Evolutionary conservation across 2,329 filamentous ascomycete genomes (phyloP).

Genomic region (Metarhizium album): DNA sequence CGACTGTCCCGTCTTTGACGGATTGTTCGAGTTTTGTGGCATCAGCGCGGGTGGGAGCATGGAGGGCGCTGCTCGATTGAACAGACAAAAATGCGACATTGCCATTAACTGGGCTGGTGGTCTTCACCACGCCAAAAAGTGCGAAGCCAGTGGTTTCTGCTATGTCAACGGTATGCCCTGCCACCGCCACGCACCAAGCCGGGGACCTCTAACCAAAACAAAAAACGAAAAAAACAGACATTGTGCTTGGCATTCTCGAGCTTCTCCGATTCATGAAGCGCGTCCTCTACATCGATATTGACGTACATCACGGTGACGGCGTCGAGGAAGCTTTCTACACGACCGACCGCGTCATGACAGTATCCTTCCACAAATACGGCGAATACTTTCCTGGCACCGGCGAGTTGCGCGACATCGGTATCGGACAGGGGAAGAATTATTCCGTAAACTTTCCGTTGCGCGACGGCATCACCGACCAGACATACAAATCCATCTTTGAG

Average conservation of each 20-base stretch:
- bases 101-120: slow-evolving; percentile 98
- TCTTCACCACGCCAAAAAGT: slow-evolving; percentile 94
- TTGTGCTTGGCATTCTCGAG: slow-evolving; percentile 90
- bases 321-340: slow-evolving; percentile 92
- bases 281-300: slow-evolving; percentile 96
- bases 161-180: slow-evolving; percentile 76
- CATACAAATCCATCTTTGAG: slow-evolving; percentile 86
- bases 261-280: slow-evolving; percentile 82
- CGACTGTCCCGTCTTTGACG: slow-evolving; percentile 95
- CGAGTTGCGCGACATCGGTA: slow-evolving; percentile 74
- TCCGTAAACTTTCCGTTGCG: slow-evolving; percentile 84
- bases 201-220: slow-evolving; percentile 25
- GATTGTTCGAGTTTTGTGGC: slow-evolving; percentile 92
- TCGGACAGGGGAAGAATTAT: slow-evolving; percentile 81
- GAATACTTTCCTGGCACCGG: slow-evolving; percentile 93
- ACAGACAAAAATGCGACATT: slow-evolving; percentile 87
- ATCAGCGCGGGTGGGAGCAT: slow-evolving; percentile 91
- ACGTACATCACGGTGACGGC: slow-evolving; percentile 87
- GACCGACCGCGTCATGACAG: slow-evolving; percentile 84
- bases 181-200: not conserved
- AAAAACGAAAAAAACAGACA: slow-evolving; percentile 74
- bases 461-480: slow-evolving; percentile 81
- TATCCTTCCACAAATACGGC: slow-evolving; percentile 94
- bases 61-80: slow-evolving; percentile 83
- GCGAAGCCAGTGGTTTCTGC: slow-evolving; percentile 92